phyloP scores from a whole-genome alignment of 805 yeast species.

The Candida morakotiae region DNA sequence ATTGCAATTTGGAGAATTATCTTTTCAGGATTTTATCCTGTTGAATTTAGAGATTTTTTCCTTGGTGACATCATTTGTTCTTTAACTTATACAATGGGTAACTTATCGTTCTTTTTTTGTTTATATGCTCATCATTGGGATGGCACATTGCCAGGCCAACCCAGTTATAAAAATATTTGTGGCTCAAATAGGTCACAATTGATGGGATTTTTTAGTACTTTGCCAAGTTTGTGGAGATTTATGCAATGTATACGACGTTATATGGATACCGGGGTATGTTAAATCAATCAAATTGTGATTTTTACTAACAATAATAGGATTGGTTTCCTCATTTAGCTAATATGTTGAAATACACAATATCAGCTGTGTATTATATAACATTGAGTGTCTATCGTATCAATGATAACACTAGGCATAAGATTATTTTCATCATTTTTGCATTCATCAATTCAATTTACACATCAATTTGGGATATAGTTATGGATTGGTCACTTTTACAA shows the following conservation, averaged over 20 bases:
- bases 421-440: conserved; percentile 70
- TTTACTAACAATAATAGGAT: conserved; percentile 32
- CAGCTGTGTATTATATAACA: conserved; percentile 64
- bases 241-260: conserved; percentile 89
- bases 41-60: conserved; percentile 91
- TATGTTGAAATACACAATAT: conserved; percentile 67
- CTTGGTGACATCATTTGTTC: conserved; percentile 89
- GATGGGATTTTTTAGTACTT: conserved; percentile 78
- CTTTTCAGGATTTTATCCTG: conserved; percentile 86
- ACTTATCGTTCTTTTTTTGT: conserved; percentile 81
- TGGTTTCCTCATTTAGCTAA: conserved; percentile 96
- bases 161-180: conserved; percentile 45
- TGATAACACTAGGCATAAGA: conserved; percentile 35
- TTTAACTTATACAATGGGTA: conserved; percentile 82
- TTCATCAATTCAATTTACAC: conserved; percentile 66
- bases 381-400: conserved; percentile 78
- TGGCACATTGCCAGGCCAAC: conserved; percentile 39
- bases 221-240: conserved; percentile 89
- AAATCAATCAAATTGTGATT: neutral
- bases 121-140: conserved; percentile 71
- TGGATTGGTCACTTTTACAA: conserved; percentile 95
- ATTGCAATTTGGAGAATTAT: conserved; percentile 67
- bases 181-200: conserved; percentile 72
- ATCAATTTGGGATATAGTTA: conserved; percentile 81
- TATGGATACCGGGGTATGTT: conserved; percentile 64